phyloP scores from a whole-genome alignment of 2,329 filamentous ascomycete genomes.

The Epichloe sibirici region DNA sequence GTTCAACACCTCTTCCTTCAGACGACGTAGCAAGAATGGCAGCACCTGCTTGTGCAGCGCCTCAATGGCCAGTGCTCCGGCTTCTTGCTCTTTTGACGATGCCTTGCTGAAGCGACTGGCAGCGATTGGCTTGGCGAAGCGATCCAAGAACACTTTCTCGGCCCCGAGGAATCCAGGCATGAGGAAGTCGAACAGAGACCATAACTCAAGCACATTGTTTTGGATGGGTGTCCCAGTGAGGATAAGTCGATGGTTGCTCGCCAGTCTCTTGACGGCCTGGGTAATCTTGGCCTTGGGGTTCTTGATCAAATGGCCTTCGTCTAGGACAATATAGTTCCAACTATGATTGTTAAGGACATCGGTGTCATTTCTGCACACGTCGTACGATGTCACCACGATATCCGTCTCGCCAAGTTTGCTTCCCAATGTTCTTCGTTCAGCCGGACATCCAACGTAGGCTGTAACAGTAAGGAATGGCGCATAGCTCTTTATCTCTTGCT shows the following conservation, averaged over 20 bases:
- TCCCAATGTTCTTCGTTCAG: constrained; percentile 62
- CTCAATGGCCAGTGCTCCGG: constrained; percentile 89
- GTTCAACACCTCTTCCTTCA: constrained; percentile 95
- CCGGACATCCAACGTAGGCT: constrained; percentile 81
- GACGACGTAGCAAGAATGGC: constrained; percentile 84
- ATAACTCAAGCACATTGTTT: constrained; percentile 92
- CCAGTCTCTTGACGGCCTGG: constrained; percentile 76
- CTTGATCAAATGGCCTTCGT: constrained; percentile 97
- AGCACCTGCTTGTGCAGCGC: constrained; percentile 97
- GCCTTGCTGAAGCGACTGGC: constrained; percentile 93
- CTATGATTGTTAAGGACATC: constrained; percentile 70
- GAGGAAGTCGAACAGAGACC: constrained; percentile 96
- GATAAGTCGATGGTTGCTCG: constrained; percentile 90
- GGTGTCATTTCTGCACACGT: constrained; percentile 93
- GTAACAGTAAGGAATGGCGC: constrained; percentile 85
- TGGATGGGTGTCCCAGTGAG: constrained; percentile 95
- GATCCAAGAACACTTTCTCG: constrained; percentile 88
- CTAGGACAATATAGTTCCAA: constrained; percentile 96
- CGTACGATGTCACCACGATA: constrained; percentile 93
- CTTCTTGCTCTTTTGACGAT: constrained; percentile 96
- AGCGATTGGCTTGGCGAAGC: constrained; percentile 89
- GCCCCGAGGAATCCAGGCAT: constrained; percentile 97
- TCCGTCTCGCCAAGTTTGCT: constrained; percentile 65
- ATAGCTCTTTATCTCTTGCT: constrained; percentile 92
- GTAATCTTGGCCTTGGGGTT: constrained; percentile 96